Evolutionary conservation across 768 basidiomycete species (phyloP).

Genomic region (Trametes cinnabarina): DNA sequence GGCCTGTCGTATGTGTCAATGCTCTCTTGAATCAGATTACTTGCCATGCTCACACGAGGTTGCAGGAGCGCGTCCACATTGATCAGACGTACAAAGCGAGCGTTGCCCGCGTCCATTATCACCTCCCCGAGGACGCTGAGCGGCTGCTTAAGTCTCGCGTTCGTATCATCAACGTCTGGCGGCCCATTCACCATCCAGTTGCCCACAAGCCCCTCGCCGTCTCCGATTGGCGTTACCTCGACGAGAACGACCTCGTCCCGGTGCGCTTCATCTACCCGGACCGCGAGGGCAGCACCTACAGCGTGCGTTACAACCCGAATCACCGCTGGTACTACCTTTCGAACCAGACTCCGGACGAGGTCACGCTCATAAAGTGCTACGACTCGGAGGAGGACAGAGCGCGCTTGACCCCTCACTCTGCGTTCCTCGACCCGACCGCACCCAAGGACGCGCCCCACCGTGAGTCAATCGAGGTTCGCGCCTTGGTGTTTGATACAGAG

Average conservation of each 20-base stretch:
- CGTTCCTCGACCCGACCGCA: constrained; percentile 34
- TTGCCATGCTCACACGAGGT: background rate
- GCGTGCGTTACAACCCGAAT: constrained; percentile 31
- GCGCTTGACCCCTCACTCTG: constrained; percentile 37
- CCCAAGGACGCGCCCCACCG: constrained; percentile 32
- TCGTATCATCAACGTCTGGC: constrained; percentile 46
- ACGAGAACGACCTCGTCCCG: constrained; percentile 36
- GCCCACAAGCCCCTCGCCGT: constrained; percentile 40
- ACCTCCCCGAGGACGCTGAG: constrained; percentile 41
- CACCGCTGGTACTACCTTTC: constrained; percentile 40
- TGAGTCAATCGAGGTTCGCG: constrained; percentile 40
- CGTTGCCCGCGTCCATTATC: constrained; percentile 34
- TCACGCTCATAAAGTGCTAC: constrained; percentile 40
- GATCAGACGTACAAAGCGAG: constrained; percentile 41
- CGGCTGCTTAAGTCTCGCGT: constrained; percentile 38
- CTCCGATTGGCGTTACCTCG: constrained; percentile 38
- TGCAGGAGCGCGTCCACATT: constrained; percentile 39
- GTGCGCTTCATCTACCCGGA: constrained; percentile 35
- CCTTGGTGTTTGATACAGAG: constrained; percentile 37
- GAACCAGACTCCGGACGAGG: constrained; percentile 38
- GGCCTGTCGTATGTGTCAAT: constrained; percentile 33
- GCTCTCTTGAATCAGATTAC: background rate
- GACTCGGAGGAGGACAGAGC: constrained; percentile 36
- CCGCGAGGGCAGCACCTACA: constrained; percentile 34
- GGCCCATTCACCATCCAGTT: constrained; percentile 38